These are phyloP conservation scores for Didymella lethalis DNA, from an alignment of 2,329 filamentous ascomycete genomes.

Conservation along the genomic window DNA sequence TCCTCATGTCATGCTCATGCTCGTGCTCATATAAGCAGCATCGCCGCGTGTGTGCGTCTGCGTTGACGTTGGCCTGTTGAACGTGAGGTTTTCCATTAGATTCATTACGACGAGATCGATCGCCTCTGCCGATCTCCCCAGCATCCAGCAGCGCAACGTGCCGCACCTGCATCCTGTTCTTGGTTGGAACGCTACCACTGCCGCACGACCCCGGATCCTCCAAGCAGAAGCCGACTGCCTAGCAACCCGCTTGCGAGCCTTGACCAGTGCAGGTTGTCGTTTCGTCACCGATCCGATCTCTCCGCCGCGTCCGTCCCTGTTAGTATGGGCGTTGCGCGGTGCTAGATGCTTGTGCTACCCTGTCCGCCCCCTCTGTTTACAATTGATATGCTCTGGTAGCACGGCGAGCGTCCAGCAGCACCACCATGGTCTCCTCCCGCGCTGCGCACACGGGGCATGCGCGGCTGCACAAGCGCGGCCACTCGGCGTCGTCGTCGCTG, in stretches of 20 bases:
- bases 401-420: conserved; percentile 23
- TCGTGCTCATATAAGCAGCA: conserved; percentile 20
- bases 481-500: conserved; percentile 51
- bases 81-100: conserved; percentile 9
- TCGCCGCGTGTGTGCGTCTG: conserved; percentile 3
- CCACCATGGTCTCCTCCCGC: conserved; percentile 31
- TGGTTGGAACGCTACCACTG: conserved; percentile 4
- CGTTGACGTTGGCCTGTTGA: conserved; percentile 1
- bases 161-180: conserved; percentile 16
- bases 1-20: conserved; percentile 1
- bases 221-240: conserved; percentile 8
- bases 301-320: conserved; percentile 14
- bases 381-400: conserved; percentile 30
- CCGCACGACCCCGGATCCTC: conserved; percentile 17
- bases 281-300: conserved; percentile 25
- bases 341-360: conserved; percentile 29
- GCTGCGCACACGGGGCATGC: conserved; percentile 43
- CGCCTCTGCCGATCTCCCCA: conserved; percentile 16
- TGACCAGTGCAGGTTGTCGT: conserved; percentile 11
- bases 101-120: conserved; percentile 22
- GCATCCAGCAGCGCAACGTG: conserved; percentile 19
- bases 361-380: conserved; percentile 16
- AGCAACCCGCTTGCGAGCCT: conserved; percentile 5
- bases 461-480: conserved; percentile 52
- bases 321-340: conserved; percentile 36